Percentiles rank a stretch among this genome's conserved stretches.
phyloP scores from a whole-genome alignment of 2,329 filamentous ascomycete genomes.

The Pleomassaria siparia region DNA sequence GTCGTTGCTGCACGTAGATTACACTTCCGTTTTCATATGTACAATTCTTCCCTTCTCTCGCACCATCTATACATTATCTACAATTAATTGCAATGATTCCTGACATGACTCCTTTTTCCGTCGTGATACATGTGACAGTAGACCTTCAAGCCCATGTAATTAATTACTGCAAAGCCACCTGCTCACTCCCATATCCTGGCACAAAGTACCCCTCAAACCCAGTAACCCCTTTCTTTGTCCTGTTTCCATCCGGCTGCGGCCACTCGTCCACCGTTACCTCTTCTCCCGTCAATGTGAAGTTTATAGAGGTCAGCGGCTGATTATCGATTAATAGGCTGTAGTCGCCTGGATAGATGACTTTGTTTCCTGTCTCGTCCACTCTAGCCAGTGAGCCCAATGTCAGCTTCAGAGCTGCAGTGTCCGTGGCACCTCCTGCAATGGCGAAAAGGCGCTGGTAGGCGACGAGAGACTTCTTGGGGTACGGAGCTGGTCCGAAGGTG shows the following conservation, averaged over 20 bases:
- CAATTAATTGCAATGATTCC: too few species aligned
- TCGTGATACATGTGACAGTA: too few species aligned
- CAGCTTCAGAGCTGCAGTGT: constrained; percentile 43
- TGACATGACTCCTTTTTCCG: too few species aligned
- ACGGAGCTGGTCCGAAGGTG: constrained; percentile 52
- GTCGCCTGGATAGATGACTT: constrained; percentile 56
- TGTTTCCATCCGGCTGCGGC: constrained; percentile 23
- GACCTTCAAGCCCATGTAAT: too few species aligned
- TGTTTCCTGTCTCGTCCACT: constrained; percentile 53
- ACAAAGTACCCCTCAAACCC: constrained; percentile 25
- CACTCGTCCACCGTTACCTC: constrained; percentile 45
- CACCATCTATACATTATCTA: too few species aligned
- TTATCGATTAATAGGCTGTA: constrained; percentile 42
- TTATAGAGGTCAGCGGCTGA: constrained; percentile 39
- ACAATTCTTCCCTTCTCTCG: too few species aligned
- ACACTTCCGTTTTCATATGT: too few species aligned
- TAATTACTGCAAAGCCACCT: too few species aligned
- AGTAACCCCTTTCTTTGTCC: constrained; percentile 19
- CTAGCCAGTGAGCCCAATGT: constrained; percentile 55
- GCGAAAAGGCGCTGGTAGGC: constrained; percentile 51
- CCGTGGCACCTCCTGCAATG: constrained; percentile 37
- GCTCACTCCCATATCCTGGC: constrained; percentile 22
- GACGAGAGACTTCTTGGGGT: constrained; percentile 56
- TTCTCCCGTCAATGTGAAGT: constrained; percentile 53
- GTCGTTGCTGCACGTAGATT: too few species aligned